Percentiles rank a stretch among this genome's conserved stretches.
Conservation (phyloP, 202 grass and related monocot species). For the Saccharum hybrid region DNA sequence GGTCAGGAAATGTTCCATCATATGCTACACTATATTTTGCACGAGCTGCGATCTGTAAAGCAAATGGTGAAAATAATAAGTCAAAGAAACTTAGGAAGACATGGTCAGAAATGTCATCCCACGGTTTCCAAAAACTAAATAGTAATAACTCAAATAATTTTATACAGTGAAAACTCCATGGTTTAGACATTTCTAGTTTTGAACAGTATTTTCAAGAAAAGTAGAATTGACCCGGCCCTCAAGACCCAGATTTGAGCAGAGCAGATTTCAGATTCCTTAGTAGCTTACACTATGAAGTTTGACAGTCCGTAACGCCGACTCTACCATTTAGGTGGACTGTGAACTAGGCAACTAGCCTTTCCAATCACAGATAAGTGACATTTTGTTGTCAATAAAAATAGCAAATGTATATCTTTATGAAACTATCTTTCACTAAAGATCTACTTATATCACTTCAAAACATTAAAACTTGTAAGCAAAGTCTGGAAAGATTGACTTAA, state of each 20-base stretch:
- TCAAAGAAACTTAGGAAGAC: conserved; percentile 18
- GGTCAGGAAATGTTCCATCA: conserved; percentile 64
- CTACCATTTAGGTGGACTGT: neutral
- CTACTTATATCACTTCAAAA: neutral
- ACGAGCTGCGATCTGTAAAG: conserved; percentile 65
- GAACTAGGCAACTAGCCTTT: neutral
- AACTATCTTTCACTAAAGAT: neutral
- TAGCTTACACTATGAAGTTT: conserved; percentile 10
- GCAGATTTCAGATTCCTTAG: neutral
- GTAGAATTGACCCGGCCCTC: neutral
- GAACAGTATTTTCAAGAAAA: conserved; percentile 4
- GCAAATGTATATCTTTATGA: neutral
- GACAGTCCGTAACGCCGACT: neutral
- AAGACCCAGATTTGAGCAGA: neutral
- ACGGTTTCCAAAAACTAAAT: conserved; percentile 18
- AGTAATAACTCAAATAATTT: conserved; percentile 19
- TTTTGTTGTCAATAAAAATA: neutral
- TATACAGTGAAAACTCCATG: neutral
- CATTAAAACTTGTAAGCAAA: neutral
- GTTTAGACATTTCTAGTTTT: conserved; percentile 24
- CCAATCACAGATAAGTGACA: neutral
- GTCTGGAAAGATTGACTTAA: neutral
- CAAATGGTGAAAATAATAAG: conserved; percentile 21
- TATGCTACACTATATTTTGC: conserved; percentile 78
- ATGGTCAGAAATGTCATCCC: neutral